These are phyloP conservation scores for Allodekkera sacchari DNA, from an alignment of 805 yeast species.

Conservation along the genomic window DNA sequence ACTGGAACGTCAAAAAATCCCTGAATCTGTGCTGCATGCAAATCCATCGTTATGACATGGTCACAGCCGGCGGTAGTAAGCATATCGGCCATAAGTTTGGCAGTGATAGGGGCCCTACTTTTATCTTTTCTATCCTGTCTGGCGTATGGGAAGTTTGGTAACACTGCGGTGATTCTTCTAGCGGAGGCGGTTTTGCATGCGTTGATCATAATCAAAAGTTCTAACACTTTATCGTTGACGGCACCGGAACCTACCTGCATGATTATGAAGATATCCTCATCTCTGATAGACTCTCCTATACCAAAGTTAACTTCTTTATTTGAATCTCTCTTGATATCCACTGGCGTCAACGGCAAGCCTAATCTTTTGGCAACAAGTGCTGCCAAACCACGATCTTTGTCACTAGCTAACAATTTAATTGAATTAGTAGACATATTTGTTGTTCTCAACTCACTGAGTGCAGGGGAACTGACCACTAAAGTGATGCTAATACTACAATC, in stretches of 20 bases:
- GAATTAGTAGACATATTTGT: conserved; percentile 64
- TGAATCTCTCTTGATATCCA: conserved; percentile 58
- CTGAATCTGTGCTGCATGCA: conserved; percentile 96
- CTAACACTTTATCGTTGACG: conserved; percentile 82
- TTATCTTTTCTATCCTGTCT: conserved; percentile 97
- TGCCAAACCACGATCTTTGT: conserved; percentile 60
- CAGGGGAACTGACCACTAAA: neutral
- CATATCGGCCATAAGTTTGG: conserved; percentile 86
- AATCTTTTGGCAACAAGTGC: conserved; percentile 54
- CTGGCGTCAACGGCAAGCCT: conserved; percentile 53
- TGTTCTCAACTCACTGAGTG: neutral
- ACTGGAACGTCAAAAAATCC: conserved; percentile 95
- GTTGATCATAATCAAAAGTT: conserved; percentile 78
- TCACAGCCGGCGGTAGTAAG: conserved; percentile 90
- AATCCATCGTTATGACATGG: conserved; percentile 93
- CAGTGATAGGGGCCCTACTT: conserved; percentile 93
- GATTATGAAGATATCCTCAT: conserved; percentile 78
- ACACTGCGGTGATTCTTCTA: conserved; percentile 84
- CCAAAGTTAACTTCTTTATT: conserved; percentile 86
- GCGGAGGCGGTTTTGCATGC: conserved; percentile 97
- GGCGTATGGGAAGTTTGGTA: conserved; percentile 95
- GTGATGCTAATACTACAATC: neutral
- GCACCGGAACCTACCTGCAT: conserved; percentile 74
- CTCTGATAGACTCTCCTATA: conserved; percentile 82
- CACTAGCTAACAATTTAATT: conserved; percentile 60